Evolutionary conservation across 768 basidiomycete genomes (phyloP), one percentile per base, ranked within the genome.

Genomic region (Leccinellum luteum): DNA sequence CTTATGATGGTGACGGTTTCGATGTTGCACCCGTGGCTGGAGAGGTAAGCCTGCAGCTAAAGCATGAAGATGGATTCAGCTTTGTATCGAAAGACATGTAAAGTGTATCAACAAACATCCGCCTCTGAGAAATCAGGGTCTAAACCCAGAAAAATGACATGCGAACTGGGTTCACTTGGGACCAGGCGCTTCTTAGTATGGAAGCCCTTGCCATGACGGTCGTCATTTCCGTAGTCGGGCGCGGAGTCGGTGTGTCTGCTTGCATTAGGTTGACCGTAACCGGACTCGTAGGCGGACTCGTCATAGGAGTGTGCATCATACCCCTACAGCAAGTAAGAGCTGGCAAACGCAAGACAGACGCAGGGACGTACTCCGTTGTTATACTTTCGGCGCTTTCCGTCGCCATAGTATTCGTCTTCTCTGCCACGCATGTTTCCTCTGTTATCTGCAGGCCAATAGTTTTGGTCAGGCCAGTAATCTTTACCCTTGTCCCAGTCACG

Each of bases 1-100:
- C 91, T 87, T 73, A 98, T 95, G 66, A 98, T 95, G 67, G 94
- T 98, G 68, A 92, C 90, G 57, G 89, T 88, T 76, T 92, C 90
- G 66, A 91, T 79, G 71, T 78, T 83, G 78, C 85, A 92, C 53
- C 86, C 85, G 67, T 87, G 78, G 59, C 81, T 81, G 64, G 81
- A 77, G 64, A 92, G 84, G 74, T 85, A 90, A 60, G 85, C 83
- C 77, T 91, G 87, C 69, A 94, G 82, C 92, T 93, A 77, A 70
- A 66, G 65, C 49, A 64, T 48, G 71, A 58, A 62, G 55, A 72
- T 73, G 53, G 70, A 70, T 72, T 72, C 69, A 72, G 71, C 50
- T 54, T 70, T 61, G 72, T 72, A 72, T 68, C 49, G 68, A 71
- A 70, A 59, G 58, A 73, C 67, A 73, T 72, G 71, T 63, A 61